Evolutionary conservation across 1,139 yeast genomes (phyloP).

Genomic region (Debaryomyces robertsiae): DNA sequence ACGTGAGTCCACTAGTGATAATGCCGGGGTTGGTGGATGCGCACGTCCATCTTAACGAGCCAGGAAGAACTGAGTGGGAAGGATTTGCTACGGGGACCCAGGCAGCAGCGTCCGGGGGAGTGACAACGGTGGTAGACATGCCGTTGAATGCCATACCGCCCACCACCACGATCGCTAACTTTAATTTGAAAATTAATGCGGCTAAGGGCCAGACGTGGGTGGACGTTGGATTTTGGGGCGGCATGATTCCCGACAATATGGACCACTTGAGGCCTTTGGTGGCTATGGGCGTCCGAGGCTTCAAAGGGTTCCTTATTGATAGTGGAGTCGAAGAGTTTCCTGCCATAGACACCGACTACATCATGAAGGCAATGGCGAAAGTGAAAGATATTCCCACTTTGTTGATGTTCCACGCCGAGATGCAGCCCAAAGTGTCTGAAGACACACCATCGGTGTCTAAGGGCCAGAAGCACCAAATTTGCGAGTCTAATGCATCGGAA

Average conservation of each 20-base stretch:
- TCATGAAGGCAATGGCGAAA: conserved; percentile 61
- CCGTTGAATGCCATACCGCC: conserved; percentile 96
- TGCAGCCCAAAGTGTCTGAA: conserved; percentile 50
- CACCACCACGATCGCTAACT: conserved; percentile 79
- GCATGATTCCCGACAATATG: conserved; percentile 77
- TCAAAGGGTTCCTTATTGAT: conserved; percentile 87
- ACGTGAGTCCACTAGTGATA: conserved; percentile 65
- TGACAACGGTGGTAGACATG: conserved; percentile 94
- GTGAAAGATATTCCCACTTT: conserved; percentile 67
- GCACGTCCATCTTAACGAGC: conserved; percentile 92
- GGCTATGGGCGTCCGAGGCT: conserved; percentile 85
- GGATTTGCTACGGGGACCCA: conserved; percentile 92
- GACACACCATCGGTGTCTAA: conserved; percentile 29
- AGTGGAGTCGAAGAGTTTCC: conserved; percentile 96
- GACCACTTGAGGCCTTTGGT: conserved; percentile 72
- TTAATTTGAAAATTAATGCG: conserved; percentile 72
- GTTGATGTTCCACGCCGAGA: conserved; percentile 92
- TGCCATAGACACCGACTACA: conserved; percentile 64
- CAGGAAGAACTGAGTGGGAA: conserved; percentile 95
- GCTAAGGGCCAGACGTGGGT: conserved; percentile 86
- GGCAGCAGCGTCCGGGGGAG: conserved; percentile 94
- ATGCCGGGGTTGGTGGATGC: conserved; percentile 93
- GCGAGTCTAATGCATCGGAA: conserved; percentile 27
- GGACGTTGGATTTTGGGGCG: conserved; percentile 97
- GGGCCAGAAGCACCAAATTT: conserved; percentile 23